Base-by-base conservation (phyloP, 2,329 filamentous ascomycete genomes). In the Trichophyton equinum region DNA sequence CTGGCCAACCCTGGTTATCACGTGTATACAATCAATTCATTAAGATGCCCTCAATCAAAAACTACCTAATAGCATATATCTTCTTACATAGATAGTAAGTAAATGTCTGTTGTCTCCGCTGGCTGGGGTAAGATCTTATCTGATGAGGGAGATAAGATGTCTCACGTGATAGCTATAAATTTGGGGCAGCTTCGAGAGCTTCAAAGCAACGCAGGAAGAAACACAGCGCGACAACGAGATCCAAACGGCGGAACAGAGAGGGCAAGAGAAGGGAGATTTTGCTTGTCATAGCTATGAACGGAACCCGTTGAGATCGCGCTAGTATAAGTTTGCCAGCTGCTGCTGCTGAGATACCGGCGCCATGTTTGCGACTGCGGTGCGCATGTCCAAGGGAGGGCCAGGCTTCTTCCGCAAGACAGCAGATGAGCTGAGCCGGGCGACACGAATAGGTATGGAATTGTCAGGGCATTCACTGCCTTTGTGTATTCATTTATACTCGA, bases 371-470 rank as follows among this genome's bases (percentile, higher is more conserved):
- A 76, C 74, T 13, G 68, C 70, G 33, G 67, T 70, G 58, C 73
- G 73, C 59, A 64, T 76, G 60, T 71, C 73, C 51, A 69, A 72
- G 8, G 72, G 72, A 44, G 40, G 40, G 62, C 69, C 72, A 13
- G 80, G 82, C 59, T 85, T 86, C 72, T 71, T 82, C 68, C 79
- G 76, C 65, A 78, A 82, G 58, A 85, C 80, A 63, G 70, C 84
- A 60, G 80, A 83, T 53, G 82, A 85, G 68, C 75, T 85, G 65
- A 78, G 79, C 63, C 78, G 81, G 30, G 74, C 82, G 60, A 79
- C 82, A 51, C 77, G 71, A 64, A 78, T 81, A 62, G 80, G 81
- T 83, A 70, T 42, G 71, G 18, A 18, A 18, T 18, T 18, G n/a
- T 38, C 56, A 42, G 15, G 60, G 56, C n/a, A 27, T 25, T 18